Base-by-base conservation (phyloP, 345 rosid species). In the Turnera subulata region DNA sequence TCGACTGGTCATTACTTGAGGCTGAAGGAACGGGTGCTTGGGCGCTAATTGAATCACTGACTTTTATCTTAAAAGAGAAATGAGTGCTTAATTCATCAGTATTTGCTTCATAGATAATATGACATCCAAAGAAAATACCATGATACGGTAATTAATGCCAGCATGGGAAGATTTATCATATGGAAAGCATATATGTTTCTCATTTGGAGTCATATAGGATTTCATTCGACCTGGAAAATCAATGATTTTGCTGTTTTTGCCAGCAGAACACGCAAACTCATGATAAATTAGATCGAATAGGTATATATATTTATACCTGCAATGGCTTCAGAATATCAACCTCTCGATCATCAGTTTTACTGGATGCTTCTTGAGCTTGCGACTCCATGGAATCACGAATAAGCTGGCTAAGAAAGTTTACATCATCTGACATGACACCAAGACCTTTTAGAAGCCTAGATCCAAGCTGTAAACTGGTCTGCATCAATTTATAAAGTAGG, bases 341-440 rank as follows among this genome's bases (percentile, higher is more conserved):
- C 43, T 78, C 82, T 55, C 14, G 64, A 51, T 51, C 78, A 48
- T 74, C 80, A 11, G 56, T 74, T 59, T 67, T 75, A 59, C 12
- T 19, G 20, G 72, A 63, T 48, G 71, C 80, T 25, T 84, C 93
- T 74, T 78, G 82, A 58, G 89, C 96, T 76, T 84, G 93, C 37
- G 79, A 61, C 69, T 89, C 98, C 93, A 89, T 83, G 58, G 98
- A 92, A 46, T 86, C 78, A 46, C 96, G 76, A 39, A 89, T 76
- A 35, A 89, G 79, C 71, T 71, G 78, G 46, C 96, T 73, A 14
- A 89, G 73, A 66, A 89, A 84, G 68, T 83, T 76, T 11, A 92
- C 96, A 19, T 92, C 98, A 66, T 92, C 98, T 33, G 98, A 92
- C 98, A 92, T 92, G 64, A 89, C 95, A 26, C 98, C 98, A 46